Evolutionary conservation across 305 asterid genomes (phyloP).

Genomic region (Fraxinus dipetala): DNA sequence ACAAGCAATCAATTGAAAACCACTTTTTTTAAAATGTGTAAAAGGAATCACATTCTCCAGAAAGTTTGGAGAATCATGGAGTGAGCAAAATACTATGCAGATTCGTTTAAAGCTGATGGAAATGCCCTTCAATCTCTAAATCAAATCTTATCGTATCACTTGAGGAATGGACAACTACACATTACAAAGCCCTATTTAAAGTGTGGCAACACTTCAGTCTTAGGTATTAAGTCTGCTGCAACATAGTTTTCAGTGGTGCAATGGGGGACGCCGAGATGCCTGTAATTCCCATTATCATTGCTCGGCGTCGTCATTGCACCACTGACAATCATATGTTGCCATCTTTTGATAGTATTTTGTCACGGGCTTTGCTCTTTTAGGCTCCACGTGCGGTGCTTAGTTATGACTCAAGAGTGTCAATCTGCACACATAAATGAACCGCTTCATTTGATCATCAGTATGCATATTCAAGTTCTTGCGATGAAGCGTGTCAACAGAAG

Average conservation of each 20-base stretch:
- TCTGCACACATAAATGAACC: neutral
- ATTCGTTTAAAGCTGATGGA: neutral
- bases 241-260: constrained; percentile 41
- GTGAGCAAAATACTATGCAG: neutral
- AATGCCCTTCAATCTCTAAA: neutral
- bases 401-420: neutral
- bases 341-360: neutral
- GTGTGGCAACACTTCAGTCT: constrained; percentile 1
- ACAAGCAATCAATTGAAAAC: constrained; percentile 7
- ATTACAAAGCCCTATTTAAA: constrained; percentile 14
- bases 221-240: constrained; percentile 11
- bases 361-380: neutral
- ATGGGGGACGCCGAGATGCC: constrained; percentile 41
- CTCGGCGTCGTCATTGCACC: constrained; percentile 47
- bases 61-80: neutral
- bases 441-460: neutral
- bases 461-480: neutral
- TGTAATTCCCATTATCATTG: neutral
- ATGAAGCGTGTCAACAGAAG: neutral
- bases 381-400: neutral
- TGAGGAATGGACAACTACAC: neutral
- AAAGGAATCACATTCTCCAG: constrained; percentile 24
- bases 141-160: constrained; percentile 11
- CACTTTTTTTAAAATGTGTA: neutral
- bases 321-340: constrained; percentile 34